phyloP scores from a whole-genome alignment of 2,329 filamentous ascomycete genomes.

The Fusarium sp. region DNA sequence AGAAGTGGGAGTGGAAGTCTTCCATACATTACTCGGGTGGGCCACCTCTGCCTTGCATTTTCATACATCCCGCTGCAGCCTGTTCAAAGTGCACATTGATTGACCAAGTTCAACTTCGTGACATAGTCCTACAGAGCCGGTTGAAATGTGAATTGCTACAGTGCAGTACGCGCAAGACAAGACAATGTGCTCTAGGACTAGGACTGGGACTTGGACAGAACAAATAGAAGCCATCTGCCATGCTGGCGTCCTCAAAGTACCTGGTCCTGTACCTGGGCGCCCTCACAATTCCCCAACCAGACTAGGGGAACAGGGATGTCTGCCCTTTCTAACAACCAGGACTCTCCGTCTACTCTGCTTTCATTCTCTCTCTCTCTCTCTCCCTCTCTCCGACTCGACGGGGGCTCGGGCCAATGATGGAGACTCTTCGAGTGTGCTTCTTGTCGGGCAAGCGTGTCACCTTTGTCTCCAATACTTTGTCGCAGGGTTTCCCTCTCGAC shows the following conservation, averaged over 20 bases:
- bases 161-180: background rate
- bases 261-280: conserved; percentile 26
- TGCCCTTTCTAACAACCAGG: conserved; percentile 31
- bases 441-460: conserved; percentile 34
- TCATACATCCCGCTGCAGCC: conserved; percentile 30
- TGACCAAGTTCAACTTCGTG: background rate
- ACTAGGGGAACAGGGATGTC: conserved; percentile 34
- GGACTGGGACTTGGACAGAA: conserved; percentile 9
- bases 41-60: conserved; percentile 25
- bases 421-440: conserved; percentile 16
- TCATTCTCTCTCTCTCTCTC: conserved; percentile 1
- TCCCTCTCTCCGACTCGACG: conserved; percentile 11
- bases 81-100: conserved; percentile 8
- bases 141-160: background rate
- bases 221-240: conserved; percentile 15
- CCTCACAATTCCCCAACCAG: conserved; percentile 20
- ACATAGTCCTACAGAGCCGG: background rate
- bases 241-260: conserved; percentile 28
- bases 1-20: background rate
- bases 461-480: conserved; percentile 29
- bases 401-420: conserved; percentile 24
- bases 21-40: conserved; percentile 14
- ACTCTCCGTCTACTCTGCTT: background rate
- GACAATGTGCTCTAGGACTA: background rate
- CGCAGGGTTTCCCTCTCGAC: conserved; percentile 10